Conservation (phyloP, 352 stramenopile genomes). For the Globisporangium perplexum region DNA sequence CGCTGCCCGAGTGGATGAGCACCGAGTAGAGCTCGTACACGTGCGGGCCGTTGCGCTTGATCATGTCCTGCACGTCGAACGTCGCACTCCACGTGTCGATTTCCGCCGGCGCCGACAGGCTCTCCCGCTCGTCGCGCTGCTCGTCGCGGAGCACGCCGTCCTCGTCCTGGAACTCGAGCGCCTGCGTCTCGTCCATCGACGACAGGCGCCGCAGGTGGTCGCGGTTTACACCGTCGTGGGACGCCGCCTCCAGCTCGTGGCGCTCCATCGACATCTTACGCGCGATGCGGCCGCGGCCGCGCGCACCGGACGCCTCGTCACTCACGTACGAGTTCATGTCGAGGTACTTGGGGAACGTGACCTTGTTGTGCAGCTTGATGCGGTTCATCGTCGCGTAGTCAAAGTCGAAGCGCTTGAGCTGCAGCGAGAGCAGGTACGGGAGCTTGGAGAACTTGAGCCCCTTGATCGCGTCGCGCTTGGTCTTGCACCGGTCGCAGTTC, state of each 20-base stretch:
- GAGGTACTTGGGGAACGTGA: conserved; percentile 88
- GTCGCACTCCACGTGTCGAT: conserved; percentile 65
- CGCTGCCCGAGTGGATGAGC: conserved; percentile 91
- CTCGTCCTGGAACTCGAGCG: conserved; percentile 28
- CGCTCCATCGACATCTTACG: conserved; percentile 87
- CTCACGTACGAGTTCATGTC: conserved; percentile 88
- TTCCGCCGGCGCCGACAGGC: conserved; percentile 1
- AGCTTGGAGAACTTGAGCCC: conserved; percentile 86
- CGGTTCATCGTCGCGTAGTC: conserved; percentile 87
- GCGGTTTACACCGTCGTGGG: conserved; percentile 6
- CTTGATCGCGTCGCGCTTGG: conserved; percentile 88
- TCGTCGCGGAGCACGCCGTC: conserved; percentile 10
- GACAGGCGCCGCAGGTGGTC: conserved; percentile 38
- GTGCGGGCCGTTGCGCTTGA: conserved; percentile 54
- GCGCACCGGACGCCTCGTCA: conserved; percentile 33
- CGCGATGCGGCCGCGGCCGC: conserved; percentile 49
- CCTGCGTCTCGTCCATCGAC: conserved; percentile 72
- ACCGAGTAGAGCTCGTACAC: conserved; percentile 92
- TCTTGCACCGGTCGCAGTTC: conserved; percentile 77
- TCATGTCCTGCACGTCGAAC: conserved; percentile 63
- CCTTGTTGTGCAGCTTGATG: conserved; percentile 83
- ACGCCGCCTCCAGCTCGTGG: conserved; percentile 49
- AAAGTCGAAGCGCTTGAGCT: conserved; percentile 91
- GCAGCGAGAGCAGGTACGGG: conserved; percentile 85
- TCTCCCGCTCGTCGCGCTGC: conserved; percentile 7